Percentiles rank a stretch among this genome's conserved stretches.
phyloP scores from a whole-genome alignment of 2,329 filamentous ascomycete species.

The Trichoderma sp. region DNA sequence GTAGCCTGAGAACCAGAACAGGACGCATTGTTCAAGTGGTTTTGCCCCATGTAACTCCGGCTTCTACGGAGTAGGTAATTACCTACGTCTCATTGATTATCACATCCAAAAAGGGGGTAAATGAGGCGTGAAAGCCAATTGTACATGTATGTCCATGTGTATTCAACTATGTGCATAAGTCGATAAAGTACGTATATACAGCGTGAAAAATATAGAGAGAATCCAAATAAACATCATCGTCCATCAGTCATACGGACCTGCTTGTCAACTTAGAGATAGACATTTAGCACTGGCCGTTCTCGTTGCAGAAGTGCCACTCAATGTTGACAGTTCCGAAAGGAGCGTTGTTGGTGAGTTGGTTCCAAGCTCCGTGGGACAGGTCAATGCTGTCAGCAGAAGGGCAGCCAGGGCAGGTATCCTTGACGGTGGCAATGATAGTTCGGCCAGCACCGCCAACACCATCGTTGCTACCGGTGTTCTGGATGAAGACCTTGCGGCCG shows the following conservation, averaged over 20 bases:
- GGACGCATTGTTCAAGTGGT: neutral
- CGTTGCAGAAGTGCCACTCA: constrained; percentile 20
- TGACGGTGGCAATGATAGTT: neutral
- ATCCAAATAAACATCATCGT: neutral
- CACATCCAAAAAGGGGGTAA: neutral
- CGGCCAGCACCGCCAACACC: constrained; percentile 15
- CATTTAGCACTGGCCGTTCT: constrained; percentile 19
- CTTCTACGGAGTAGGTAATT: neutral
- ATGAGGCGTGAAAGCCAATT: neutral
- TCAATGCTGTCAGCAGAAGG: constrained; percentile 15
- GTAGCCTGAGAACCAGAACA: neutral
- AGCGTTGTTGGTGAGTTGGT: constrained; percentile 10
- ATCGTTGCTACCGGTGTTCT: constrained; percentile 15
- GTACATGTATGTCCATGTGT: neutral
- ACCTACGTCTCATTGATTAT: neutral
- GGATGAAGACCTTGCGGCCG: constrained; percentile 19
- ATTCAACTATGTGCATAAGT: constrained; percentile 6
- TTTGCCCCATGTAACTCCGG: neutral
- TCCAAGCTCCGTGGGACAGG: constrained; percentile 15
- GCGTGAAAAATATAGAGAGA: constrained; percentile 3
- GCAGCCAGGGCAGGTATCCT: constrained; percentile 18
- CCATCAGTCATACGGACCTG: neutral
- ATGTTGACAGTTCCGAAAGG: constrained; percentile 17
- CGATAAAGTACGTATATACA: neutral
- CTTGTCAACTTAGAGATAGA: neutral